A percentile compares a stretch with the other conserved stretches of the same genome.
Evolutionary conservation across 164 flowering plant genomes (phyloP).

Genomic region (Umbilicus rupestris): DNA sequence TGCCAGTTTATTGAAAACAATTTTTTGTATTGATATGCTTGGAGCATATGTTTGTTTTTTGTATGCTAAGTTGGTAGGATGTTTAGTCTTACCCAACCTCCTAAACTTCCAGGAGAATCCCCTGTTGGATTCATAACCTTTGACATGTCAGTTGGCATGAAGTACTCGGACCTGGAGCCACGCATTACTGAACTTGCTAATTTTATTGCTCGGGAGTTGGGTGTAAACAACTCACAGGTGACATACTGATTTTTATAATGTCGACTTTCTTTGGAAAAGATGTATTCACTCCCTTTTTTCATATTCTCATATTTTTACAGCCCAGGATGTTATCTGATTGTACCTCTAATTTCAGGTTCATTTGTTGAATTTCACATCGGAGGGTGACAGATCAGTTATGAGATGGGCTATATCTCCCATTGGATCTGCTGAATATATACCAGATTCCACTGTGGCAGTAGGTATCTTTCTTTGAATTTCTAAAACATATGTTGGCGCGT

Average conservation of each 20-base stretch:
- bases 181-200: slow-evolving; percentile 41
- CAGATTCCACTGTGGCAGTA: slow-evolving; percentile 59
- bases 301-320: too few relatives aligned
- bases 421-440: slow-evolving; percentile 33
- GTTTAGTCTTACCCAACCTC: background rate
- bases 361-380: slow-evolving; percentile 37
- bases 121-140: slow-evolving; percentile 50
- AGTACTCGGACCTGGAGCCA: slow-evolving; percentile 44
- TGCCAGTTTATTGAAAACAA: too few relatives aligned
- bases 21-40: too few relatives aligned
- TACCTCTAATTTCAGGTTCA: slow-evolving; percentile 58
- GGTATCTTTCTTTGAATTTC: background rate
- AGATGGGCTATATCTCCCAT: slow-evolving; percentile 55
- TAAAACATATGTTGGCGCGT: background rate
- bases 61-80: background rate
- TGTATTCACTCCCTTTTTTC: too few relatives aligned
- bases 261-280: too few relatives aligned
- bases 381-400: slow-evolving; percentile 42
- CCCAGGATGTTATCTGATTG: too few relatives aligned
- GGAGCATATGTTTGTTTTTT: background rate
- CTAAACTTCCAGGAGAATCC: slow-evolving; percentile 31
- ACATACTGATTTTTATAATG: background rate
- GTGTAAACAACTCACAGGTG: slow-evolving; percentile 68
- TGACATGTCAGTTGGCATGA: slow-evolving; percentile 41
- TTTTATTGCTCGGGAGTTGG: slow-evolving; percentile 47